These are phyloP conservation scores for Graphilbum fragrans DNA, from an alignment of 2,329 filamentous ascomycete species.

Conservation along the genomic window DNA sequence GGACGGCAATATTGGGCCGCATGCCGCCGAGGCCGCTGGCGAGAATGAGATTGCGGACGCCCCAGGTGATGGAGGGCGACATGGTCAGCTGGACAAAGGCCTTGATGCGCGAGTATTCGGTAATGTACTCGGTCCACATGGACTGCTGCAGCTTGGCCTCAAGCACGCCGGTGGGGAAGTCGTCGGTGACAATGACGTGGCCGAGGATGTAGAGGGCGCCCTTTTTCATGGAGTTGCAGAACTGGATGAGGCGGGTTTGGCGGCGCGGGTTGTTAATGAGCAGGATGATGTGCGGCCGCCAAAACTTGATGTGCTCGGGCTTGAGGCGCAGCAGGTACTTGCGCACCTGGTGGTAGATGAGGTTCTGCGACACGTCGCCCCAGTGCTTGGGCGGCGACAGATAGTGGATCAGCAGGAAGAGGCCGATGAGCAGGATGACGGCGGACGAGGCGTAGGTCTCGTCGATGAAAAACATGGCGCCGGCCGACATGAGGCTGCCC, in stretches of 20 bases:
- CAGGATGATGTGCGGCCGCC: constrained; percentile 77
- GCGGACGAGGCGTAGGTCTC: constrained; percentile 67
- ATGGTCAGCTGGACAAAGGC: constrained; percentile 82
- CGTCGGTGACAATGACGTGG: constrained; percentile 75
- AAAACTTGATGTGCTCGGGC: constrained; percentile 88
- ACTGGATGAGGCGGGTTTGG: constrained; percentile 75
- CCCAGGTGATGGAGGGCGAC: constrained; percentile 74
- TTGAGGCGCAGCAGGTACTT: constrained; percentile 77
- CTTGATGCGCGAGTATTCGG: constrained; percentile 72
- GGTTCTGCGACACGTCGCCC: constrained; percentile 81
- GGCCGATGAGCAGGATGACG: constrained; percentile 58
- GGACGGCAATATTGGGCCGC: constrained; percentile 75
- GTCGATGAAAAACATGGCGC: constrained; percentile 85
- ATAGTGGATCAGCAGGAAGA: constrained; percentile 80
- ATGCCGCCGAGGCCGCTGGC: constrained; percentile 77
- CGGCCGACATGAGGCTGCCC: constrained; percentile 63
- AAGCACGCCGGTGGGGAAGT: constrained; percentile 66
- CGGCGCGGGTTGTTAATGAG: constrained; percentile 73
- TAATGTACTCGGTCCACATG: constrained; percentile 75
- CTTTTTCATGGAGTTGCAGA: constrained; percentile 86
- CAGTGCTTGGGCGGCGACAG: constrained; percentile 75
- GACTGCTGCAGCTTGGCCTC: constrained; percentile 73
- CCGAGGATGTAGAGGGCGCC: constrained; percentile 75
- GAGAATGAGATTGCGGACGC: constrained; percentile 68
- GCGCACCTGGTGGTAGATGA: constrained; percentile 77